These are phyloP conservation scores for Eucalyptus pauciflora DNA, from an alignment of 345 rosid species.

Conservation along the genomic window DNA sequence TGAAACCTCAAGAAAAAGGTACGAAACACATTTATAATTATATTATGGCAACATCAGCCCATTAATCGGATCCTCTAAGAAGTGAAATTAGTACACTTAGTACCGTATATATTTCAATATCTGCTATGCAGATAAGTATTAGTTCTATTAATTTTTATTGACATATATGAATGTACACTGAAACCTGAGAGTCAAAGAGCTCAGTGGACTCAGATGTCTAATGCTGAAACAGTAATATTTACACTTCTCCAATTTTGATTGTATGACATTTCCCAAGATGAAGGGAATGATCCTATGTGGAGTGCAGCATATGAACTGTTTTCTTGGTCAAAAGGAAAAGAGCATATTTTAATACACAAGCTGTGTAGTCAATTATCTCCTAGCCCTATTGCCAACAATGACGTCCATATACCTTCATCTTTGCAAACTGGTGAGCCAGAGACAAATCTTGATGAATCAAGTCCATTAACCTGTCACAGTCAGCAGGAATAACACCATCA, in stretches of 20 bases:
- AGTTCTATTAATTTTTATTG: background rate
- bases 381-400: background rate
- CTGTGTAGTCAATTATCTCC: background rate
- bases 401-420: slow-evolving; percentile 51
- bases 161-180: background rate
- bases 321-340: background rate
- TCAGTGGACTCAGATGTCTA: background rate
- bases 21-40: background rate
- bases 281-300: background rate
- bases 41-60: background rate
- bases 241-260: background rate
- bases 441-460: slow-evolving; percentile 83
- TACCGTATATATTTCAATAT: background rate
- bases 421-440: slow-evolving; percentile 81
- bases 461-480: slow-evolving; percentile 65
- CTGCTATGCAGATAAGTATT: background rate
- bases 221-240: background rate
- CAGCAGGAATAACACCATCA: background rate
- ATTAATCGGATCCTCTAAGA: background rate
- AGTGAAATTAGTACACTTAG: background rate
- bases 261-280: background rate
- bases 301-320: background rate
- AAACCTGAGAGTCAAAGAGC: background rate
- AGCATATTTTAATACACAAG: background rate
- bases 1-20: background rate